Evolutionary conservation across 176 grass and related monocot genomes (phyloP).

Genomic region (Dendrocalamus sinicus): DNA sequence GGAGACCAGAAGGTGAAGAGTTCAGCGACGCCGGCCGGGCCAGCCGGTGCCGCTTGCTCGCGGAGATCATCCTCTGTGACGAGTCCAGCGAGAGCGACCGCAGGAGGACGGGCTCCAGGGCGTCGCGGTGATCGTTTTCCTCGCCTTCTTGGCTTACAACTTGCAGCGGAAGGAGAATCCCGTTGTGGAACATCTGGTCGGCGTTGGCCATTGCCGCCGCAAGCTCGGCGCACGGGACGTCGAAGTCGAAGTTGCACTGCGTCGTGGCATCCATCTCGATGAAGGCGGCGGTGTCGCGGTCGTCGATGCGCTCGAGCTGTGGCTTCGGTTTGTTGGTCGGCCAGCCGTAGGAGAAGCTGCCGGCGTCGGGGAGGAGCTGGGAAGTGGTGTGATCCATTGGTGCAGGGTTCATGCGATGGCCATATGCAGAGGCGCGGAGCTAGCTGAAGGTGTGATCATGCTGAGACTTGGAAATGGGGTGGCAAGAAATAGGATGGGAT

Average conservation of each 20-base stretch:
- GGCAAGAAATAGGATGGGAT: background rate
- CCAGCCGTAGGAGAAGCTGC: slow-evolving; percentile 66
- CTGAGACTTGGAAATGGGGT: background rate
- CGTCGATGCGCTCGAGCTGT: background rate
- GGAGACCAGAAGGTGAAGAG: slow-evolving; percentile 4
- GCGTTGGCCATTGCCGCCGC: slow-evolving; percentile 37
- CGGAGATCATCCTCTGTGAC: slow-evolving; percentile 33
- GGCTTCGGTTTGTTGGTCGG: slow-evolving; percentile 26
- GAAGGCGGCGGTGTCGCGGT: background rate
- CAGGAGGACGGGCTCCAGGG: background rate
- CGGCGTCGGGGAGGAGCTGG: slow-evolving; percentile 34
- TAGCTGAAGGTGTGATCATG: background rate
- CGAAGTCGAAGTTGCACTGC: slow-evolving; percentile 42
- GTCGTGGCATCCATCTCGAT: slow-evolving; percentile 9
- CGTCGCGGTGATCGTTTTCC: background rate
- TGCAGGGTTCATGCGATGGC: background rate
- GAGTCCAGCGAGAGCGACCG: slow-evolving; percentile 36
- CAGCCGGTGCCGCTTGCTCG: slow-evolving; percentile 21
- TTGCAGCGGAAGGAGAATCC: slow-evolving; percentile 54
- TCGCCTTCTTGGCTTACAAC: background rate
- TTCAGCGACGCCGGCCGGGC: background rate
- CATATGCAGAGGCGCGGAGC: background rate
- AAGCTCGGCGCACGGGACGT: background rate
- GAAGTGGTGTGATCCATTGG: slow-evolving; percentile 40
- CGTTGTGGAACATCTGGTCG: slow-evolving; percentile 58